A percentile compares a stretch with the other conserved stretches of the same genome.
Conservation (phyloP, 73 alveolate species). For the Halteria grandinella region DNA sequence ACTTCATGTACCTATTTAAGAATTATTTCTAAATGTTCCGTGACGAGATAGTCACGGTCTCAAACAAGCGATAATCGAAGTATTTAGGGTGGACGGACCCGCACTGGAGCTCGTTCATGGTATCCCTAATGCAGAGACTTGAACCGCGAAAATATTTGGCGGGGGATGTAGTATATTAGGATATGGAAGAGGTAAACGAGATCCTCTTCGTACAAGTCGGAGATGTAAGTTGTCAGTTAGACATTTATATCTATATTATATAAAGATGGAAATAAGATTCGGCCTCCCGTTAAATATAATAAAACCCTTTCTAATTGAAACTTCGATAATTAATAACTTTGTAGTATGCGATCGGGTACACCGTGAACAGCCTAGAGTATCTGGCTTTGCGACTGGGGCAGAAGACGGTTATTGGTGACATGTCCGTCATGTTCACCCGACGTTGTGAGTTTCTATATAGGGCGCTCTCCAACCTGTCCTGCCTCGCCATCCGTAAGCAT, state of each 20-base stretch:
- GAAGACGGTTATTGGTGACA: slow-evolving; percentile 49
- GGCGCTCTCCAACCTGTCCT: slow-evolving; percentile 23
- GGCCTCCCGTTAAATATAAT: too few species aligned
- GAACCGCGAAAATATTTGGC: slow-evolving; percentile 11
- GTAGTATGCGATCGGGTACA: slow-evolving; percentile 46
- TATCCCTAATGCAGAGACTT: slow-evolving; percentile 5
- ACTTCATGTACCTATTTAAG: slow-evolving; percentile 39
- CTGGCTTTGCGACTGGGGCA: slow-evolving; percentile 17
- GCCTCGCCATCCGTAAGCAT: slow-evolving; percentile 35
- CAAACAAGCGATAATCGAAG: neutral
- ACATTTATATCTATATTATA: too few species aligned
- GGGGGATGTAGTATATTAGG: slow-evolving; percentile 10
- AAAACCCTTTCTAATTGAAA: too few species aligned
- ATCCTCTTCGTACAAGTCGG: slow-evolving; percentile 40
- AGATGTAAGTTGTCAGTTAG: neutral
- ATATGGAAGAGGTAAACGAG: slow-evolving; percentile 47
- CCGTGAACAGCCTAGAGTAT: neutral
- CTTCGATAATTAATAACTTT: neutral
- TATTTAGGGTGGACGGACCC: slow-evolving; percentile 13
- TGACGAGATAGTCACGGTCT: neutral
- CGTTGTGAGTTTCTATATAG: slow-evolving; percentile 33
- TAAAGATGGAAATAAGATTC: too few species aligned
- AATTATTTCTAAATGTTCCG: slow-evolving; percentile 25
- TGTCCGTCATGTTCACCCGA: slow-evolving; percentile 6
- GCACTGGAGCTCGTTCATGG: slow-evolving; percentile 18